Percentiles rank a stretch among this genome's conserved stretches.
These are phyloP conservation scores for Diplodia intermedia DNA, from an alignment of 2,329 filamentous ascomycete species.

Conservation along the genomic window DNA sequence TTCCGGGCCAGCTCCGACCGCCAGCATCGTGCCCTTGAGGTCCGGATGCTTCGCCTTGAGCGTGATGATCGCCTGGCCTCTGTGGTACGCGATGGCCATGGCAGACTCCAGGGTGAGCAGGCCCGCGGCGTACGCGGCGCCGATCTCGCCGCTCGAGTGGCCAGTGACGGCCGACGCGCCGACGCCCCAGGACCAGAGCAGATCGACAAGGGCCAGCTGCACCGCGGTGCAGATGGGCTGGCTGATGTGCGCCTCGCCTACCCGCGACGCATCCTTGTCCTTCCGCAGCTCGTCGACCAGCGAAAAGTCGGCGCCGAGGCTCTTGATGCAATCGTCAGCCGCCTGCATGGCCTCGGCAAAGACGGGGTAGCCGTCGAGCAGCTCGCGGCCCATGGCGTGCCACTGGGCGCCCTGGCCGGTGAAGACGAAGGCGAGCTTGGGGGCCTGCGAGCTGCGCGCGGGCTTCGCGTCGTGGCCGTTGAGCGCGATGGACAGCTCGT, in stretches of 20 bases:
- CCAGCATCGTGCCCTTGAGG: conserved; percentile 27
- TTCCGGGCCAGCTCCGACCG: conserved; percentile 18
- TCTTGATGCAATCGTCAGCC: conserved; percentile 30
- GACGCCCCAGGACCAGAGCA: conserved; percentile 41
- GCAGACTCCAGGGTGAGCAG: conserved; percentile 36
- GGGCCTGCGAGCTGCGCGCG: neutral
- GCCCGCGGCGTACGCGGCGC: conserved; percentile 40
- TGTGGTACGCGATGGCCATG: conserved; percentile 41
- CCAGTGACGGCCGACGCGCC: conserved; percentile 39
- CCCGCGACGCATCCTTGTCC: conserved; percentile 36
- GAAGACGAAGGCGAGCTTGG: conserved; percentile 38
- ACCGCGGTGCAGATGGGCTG: conserved; percentile 41
- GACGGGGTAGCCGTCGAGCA: conserved; percentile 31
- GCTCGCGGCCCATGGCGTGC: conserved; percentile 34
- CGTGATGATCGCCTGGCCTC: conserved; percentile 27
- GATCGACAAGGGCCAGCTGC: conserved; percentile 41
- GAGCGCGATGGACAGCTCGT: conserved; percentile 18
- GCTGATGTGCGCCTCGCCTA: conserved; percentile 38
- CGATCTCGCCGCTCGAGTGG: conserved; percentile 45
- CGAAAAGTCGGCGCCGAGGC: conserved; percentile 33
- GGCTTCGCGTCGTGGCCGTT: conserved; percentile 16
- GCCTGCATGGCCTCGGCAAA: conserved; percentile 12
- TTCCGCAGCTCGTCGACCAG: conserved; percentile 39
- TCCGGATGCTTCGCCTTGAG: conserved; percentile 26
- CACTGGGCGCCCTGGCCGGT: conserved; percentile 46